phyloP scores from a whole-genome alignment of 768 basidiomycete species.

The Podaxis mareebaensis region DNA sequence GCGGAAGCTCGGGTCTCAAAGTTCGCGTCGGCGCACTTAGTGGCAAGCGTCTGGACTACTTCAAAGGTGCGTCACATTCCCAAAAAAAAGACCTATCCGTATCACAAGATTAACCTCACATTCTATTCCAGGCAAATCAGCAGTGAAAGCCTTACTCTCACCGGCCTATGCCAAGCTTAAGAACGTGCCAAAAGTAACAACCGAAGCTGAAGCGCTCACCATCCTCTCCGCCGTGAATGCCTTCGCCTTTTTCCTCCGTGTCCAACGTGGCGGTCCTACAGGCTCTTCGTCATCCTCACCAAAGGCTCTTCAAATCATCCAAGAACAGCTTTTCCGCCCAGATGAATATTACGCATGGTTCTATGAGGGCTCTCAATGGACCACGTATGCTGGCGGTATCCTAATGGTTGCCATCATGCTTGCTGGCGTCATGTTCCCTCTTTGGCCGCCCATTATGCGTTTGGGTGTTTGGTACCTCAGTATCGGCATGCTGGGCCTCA shows the following conservation, averaged over 20 bases:
- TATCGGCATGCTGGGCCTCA: constrained; percentile 82
- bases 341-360: constrained; percentile 96
- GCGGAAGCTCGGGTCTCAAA: constrained; percentile 86
- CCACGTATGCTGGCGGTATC: constrained; percentile 86
- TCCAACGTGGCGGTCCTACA: constrained; percentile 72
- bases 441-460: constrained; percentile 94
- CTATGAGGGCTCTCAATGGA: constrained; percentile 92
- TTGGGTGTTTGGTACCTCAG: constrained; percentile 96
- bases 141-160: constrained; percentile 87
- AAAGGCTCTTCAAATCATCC: constrained; percentile 77
- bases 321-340: constrained; percentile 74
- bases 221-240: constrained; percentile 73
- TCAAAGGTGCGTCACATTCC: constrained; percentile 74
- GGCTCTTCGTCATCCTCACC: constrained; percentile 73
- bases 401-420: constrained; percentile 94
- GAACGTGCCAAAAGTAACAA: constrained; percentile 69
- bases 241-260: constrained; percentile 90
- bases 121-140: constrained; percentile 73
- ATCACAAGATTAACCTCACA: neutral
- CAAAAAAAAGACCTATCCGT: neutral
- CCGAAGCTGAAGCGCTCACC: constrained; percentile 72
- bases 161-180: constrained; percentile 91
- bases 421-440: constrained; percentile 97
- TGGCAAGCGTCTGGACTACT: constrained; percentile 96
- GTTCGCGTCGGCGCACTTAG: constrained; percentile 86